Conservation (phyloP, 2,329 filamentous ascomycete species). For the Pyrenochaeta sp. region DNA sequence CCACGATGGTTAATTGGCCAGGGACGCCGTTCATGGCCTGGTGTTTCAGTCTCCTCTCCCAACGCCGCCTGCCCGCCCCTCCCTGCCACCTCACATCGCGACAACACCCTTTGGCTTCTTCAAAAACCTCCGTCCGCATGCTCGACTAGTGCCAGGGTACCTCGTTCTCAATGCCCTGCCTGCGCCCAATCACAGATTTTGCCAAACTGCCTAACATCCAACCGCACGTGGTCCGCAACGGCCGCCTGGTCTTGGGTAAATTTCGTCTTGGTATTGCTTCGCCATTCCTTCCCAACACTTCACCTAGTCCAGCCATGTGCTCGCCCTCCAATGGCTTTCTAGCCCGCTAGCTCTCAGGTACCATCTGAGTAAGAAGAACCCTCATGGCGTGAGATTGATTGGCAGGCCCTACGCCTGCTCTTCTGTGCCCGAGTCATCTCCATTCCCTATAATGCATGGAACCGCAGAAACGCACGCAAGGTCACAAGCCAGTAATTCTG, state of each 20-base stretch:
- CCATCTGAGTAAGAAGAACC: slow-evolving; percentile 1
- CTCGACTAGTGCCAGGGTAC: background rate
- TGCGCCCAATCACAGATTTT: background rate
- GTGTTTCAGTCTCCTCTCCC: slow-evolving; percentile 26
- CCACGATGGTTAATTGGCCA: slow-evolving; percentile 17
- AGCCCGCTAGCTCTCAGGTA: background rate
- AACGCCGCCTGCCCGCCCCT: background rate
- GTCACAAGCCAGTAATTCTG: slow-evolving; percentile 21
- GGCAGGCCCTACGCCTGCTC: slow-evolving; percentile 1
- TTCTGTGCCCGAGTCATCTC: slow-evolving; percentile 4
- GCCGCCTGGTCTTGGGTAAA: background rate
- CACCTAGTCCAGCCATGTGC: background rate
- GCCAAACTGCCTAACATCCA: slow-evolving; percentile 1
- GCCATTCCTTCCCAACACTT: background rate
- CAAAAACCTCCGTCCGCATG: background rate
- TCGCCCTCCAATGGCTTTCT: background rate
- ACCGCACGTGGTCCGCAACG: slow-evolving; percentile 1
- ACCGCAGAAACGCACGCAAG: slow-evolving; percentile 6
- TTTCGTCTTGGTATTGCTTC: background rate
- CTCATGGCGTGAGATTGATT: background rate
- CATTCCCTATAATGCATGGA: background rate
- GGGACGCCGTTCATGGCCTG: slow-evolving; percentile 21
- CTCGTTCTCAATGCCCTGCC: background rate
- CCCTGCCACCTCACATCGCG: background rate
- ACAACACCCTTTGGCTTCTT: background rate